Evolutionary conservation across 2,329 filamentous ascomycete genomes (phyloP), one percentile per base, ranked within the genome.

Genomic region (Trichoderma guizhouense): DNA sequence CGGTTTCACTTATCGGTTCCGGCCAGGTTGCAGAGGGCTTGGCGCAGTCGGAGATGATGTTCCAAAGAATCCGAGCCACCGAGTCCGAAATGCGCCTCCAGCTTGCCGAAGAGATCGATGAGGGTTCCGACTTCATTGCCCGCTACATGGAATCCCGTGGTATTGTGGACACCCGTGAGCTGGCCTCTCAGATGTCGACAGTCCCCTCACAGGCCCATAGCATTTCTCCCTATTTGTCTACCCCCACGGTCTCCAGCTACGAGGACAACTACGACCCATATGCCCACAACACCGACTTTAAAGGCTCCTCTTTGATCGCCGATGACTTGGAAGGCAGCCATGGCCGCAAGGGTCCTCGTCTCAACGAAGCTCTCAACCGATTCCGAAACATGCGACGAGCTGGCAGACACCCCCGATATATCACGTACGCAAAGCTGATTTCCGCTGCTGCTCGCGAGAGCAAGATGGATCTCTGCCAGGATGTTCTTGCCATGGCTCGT

Each of bases 391-490:
- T 98, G 85, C 94, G 96, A 74, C 93, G 95, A 72, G 90, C 93
- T 78, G 95, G 95, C 74, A 91, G 94, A 79, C 94, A 98, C 80
- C 94, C 95, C 67, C 91, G 95, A 73, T 98, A 98, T 84, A 96
- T 97, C 81, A 97, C 95, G 1, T 98, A 98, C 77, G 94, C 95
- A 64, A 98, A 98, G 87, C 86, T 99, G 75, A 97, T 99, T 78
- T 91, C 92, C 62, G 93, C 93, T 72, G 95, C 95, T 74, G 93
- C 95, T 69, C 94, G 95, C 78, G 91, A 94, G 74, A 89, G 92
- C 78, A 94, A 95, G 78, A 89, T 93, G 82, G 91, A 92, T 67
- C 83, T 97, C 62, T 94, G 93, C 78, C 89, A 94, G 75, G 94
- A 98, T 74, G 92, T 99, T 66, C 87, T 98, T 36, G 90, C 89